Evolutionary conservation across 2,329 filamentous ascomycete genomes (phyloP), one percentile per base, ranked within the genome.

Genomic region (Chaetomiaceae sp.): DNA sequence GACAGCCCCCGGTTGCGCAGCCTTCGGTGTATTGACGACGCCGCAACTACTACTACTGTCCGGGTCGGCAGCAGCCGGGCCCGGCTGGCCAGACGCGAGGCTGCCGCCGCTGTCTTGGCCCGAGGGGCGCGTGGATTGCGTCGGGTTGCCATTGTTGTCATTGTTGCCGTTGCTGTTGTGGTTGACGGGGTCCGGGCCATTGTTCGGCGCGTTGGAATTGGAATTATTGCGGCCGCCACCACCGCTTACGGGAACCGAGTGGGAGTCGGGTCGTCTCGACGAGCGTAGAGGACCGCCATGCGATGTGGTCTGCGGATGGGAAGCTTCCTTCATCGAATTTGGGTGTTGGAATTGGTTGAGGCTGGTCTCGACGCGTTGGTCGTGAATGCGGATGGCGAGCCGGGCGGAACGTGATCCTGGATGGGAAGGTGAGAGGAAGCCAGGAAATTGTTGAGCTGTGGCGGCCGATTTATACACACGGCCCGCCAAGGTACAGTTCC

Each of bases 261-360:
- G 63, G 65, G 65, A 64, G 63, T 66, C 65, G 65, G 68, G 66
- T 67, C 63, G 65, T 62, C 65, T 68, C 62, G 70, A 60, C 59
- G 66, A 58, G 57, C 59, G 60, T 59, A 59, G 60, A 54, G 58
- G 63, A 69, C 66, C 70, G 74, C 76, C 77, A 79, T 80, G 70
- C 73, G 77, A 71, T 70, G 73, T 70, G 68, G 73, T 68, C 67
- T 75, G 72, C 64, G 72, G 67, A 58, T 76, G 72, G 70, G 72
- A 78, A 70, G 70, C 69, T 76, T 80, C 70, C 77, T 79, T 82
- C 79, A 83, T 83, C 78, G 79, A 82, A 73, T 27, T 40, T 48
- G 34, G 51, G 55, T 50, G 33, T 27, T 27, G 25, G n/a, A n/a
- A n/a, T n/a, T 45, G 17, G 43, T 30, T 14, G 2, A 16, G 14